Evolutionary conservation across 139 green algal species (phyloP), one percentile per base, ranked within the genome.

Genomic region (Chlamydomonas sp.): DNA sequence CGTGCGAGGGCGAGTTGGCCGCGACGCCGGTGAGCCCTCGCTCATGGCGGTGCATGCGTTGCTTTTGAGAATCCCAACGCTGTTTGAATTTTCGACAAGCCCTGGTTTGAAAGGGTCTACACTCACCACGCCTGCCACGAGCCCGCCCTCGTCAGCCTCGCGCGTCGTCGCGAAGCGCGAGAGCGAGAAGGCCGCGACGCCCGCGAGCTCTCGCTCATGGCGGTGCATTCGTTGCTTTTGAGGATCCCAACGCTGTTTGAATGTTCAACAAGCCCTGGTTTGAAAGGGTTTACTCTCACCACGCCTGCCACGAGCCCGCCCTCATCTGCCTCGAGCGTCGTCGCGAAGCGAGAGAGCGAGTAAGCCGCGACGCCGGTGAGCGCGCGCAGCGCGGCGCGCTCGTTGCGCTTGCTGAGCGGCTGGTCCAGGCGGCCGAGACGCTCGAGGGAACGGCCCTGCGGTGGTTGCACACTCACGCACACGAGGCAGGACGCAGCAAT

Each of bases 291-390:
- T n/a, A n/a, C n/a, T n/a, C n/a, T n/a, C n/a, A 65, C 49, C 28
- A 35, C 5, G 2, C 28, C 60, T 16, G 16, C 70, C 1, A 31
- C 58, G 28, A 90, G 76, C 43, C 83, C 62, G 6, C 39, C 59
- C 24, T 67, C 1, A 43, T 93, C 88, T 6, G 85, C 64, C 6
- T 87, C 76, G 8, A 85, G n/a, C 0, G 75, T 79, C 22, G 74
- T 79, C 2, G 58, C 36, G 54, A 91, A 92, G 35, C 81, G 77
- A 1, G 68, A 67, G 35, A 93, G 76, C 16, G 80, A 62, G 10
- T 89, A 67, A 0, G 73, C 71, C 3, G 74, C 78, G 24, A 88
- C 66, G 16, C 82, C 86, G 2, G 57, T 73, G 10, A 91, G 71
- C n/a, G 75, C 78, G 24, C 73, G 73, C 58, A 92, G 73, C 34